Evolutionary conservation across 2,329 filamentous ascomycete genomes (phyloP).

Genomic region (Simplicillium sp.): DNA sequence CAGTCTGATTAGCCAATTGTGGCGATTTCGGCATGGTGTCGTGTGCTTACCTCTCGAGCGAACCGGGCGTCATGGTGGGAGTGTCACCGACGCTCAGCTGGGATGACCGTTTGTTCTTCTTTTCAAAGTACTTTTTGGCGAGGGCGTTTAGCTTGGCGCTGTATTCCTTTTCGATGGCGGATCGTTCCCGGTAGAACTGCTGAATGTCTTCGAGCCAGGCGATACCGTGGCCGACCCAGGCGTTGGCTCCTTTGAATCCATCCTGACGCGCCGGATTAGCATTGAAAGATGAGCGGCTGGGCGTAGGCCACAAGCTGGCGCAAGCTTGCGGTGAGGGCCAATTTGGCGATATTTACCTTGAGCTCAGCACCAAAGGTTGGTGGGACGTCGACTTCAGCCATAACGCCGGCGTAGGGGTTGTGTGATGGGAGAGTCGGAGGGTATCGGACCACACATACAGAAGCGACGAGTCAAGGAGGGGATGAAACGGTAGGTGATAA

Average conservation of each 20-base stretch:
- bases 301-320: neutral
- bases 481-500: too few species aligned
- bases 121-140: constrained; percentile 95
- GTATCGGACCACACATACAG: too few species aligned
- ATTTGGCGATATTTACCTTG: constrained; percentile 52
- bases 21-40: neutral
- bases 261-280: constrained; percentile 47
- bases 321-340: constrained; percentile 4
- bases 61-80: constrained; percentile 86
- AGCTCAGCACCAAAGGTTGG: constrained; percentile 89
- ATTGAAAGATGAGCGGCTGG: constrained; percentile 2
- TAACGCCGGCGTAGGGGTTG: constrained; percentile 22
- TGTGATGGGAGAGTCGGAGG: constrained; percentile 7
- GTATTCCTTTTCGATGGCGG: constrained; percentile 94
- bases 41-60: constrained; percentile 66
- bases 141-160: constrained; percentile 76
- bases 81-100: constrained; percentile 88
- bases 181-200: constrained; percentile 92
- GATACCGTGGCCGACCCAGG: constrained; percentile 84
- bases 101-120: constrained; percentile 85
- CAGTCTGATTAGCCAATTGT: constrained; percentile 12
- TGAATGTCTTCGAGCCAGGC: constrained; percentile 95
- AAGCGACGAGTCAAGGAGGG: too few species aligned
- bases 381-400: constrained; percentile 75
- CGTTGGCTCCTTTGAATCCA: constrained; percentile 90